phyloP scores from a whole-genome alignment of 2,329 filamentous ascomycete species.

The Fusarium sp. region DNA sequence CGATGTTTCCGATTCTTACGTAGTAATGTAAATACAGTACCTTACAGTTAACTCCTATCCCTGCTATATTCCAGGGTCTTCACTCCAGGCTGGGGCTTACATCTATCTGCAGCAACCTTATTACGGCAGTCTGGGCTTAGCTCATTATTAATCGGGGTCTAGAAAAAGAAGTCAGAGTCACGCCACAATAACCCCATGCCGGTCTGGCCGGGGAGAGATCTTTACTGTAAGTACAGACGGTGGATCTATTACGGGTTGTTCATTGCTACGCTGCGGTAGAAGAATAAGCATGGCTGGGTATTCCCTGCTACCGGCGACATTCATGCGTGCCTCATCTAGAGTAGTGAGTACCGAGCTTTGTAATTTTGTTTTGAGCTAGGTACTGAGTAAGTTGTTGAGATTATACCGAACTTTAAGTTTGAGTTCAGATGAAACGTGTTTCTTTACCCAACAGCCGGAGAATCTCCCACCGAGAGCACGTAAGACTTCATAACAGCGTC shows the following conservation, averaged over 20 bases:
- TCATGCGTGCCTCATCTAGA: neutral
- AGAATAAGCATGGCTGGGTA: constrained; percentile 3
- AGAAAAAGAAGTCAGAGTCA: neutral
- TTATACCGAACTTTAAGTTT: neutral
- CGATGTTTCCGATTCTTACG: neutral
- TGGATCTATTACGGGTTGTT: neutral
- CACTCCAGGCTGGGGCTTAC: constrained; percentile 10
- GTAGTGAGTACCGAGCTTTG: neutral
- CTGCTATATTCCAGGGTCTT: neutral
- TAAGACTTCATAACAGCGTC: neutral
- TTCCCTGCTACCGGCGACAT: neutral
- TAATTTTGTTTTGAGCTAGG: neutral
- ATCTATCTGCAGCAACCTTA: constrained; percentile 2
- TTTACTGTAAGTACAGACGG: neutral
- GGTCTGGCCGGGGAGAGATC: neutral
- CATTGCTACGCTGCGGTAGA: neutral
- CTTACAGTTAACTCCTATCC: neutral
- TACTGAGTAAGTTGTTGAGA: too few species aligned
- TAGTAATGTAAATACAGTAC: neutral
- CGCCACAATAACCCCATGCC: neutral
- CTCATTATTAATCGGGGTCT: neutral
- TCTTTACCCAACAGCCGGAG: neutral
- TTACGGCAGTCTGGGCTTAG: neutral
- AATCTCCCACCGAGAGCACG: neutral
- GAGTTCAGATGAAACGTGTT: neutral